Evolutionary conservation across 1,139 yeast genomes (phyloP), one percentile per base, ranked within the genome.

Genomic region (Magnusiomyces sp.): DNA sequence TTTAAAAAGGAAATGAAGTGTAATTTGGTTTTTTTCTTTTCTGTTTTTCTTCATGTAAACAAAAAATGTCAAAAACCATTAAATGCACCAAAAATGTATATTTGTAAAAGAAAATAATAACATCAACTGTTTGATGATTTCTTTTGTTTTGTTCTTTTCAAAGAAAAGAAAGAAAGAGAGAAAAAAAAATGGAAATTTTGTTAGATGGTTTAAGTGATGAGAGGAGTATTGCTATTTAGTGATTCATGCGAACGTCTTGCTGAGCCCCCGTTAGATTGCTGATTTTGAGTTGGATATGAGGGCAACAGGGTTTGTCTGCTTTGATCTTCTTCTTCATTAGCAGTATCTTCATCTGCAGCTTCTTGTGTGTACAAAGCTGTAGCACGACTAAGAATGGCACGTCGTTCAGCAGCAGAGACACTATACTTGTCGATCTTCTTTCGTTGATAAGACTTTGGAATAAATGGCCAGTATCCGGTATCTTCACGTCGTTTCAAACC

Each of bases 381-480:
- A 14, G 51, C 51, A 29, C 46, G 40, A 2, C 46, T 37, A 19
- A 49, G 40, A 37, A 49, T 49, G 1, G 40, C 46, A 13, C 38
- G 46, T 16, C 44, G 46, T 36, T 49, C 48, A 17, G 41, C 48
- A 6, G 39, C 46, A 14, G 51, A 41, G 46, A 42, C 41, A 27
- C 36, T 36, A 32, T 36, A 42, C 41, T 49, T 45, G 32, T 43
- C 38, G n/a, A 16, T 38, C 11, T 27, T 31, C 5, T 32, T 13
- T 29, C 39, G 41, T 36, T 49, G 51, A n/a, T 34, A 45, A 19
- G 33, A 42, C 17, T 11, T 37, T 20, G 51, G 51, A 13, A 49
- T 32, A 23, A 42, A 39, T 1, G 51, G 51, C 34, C 46, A 40
- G 34, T 41, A 45, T 32, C 23, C 52, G 34, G 44, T 46, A n/a